Evolutionary conservation across 2,329 filamentous ascomycete genomes (phyloP).

Genomic region (Fusarium begoniae): DNA sequence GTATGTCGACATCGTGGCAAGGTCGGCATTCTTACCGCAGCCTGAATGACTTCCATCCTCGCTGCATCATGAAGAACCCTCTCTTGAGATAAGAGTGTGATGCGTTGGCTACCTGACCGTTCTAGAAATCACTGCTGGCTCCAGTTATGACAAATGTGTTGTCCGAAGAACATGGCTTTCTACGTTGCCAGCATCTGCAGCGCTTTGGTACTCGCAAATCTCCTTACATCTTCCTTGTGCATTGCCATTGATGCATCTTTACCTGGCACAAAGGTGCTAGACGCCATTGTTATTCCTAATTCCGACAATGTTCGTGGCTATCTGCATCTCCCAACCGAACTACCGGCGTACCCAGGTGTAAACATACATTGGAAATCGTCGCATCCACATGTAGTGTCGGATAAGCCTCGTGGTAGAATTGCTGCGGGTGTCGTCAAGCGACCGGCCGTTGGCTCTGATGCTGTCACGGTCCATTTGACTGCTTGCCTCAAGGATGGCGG

Average conservation of each 20-base stretch:
- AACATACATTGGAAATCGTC: neutral
- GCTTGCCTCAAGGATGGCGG: neutral
- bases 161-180: neutral
- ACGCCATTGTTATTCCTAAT: neutral
- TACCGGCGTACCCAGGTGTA: neutral
- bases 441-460: neutral
- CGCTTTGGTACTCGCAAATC: neutral
- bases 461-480: neutral
- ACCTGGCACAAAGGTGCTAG: neutral
- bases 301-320: neutral
- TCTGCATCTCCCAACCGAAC: neutral
- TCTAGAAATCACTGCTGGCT: fast-evolving
- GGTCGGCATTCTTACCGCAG: neutral
- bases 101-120: fast-evolving
- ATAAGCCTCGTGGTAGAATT: neutral
- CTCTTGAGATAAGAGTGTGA: fast-evolving
- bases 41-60: neutral
- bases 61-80: neutral
- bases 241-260: neutral
- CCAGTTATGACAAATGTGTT: fast-evolving
- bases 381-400: neutral
- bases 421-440: neutral
- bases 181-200: neutral
- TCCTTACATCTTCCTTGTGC: neutral
- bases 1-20: neutral